Conservation (phyloP, 306 rosid genomes). For the Mimosa bimucronata region DNA sequence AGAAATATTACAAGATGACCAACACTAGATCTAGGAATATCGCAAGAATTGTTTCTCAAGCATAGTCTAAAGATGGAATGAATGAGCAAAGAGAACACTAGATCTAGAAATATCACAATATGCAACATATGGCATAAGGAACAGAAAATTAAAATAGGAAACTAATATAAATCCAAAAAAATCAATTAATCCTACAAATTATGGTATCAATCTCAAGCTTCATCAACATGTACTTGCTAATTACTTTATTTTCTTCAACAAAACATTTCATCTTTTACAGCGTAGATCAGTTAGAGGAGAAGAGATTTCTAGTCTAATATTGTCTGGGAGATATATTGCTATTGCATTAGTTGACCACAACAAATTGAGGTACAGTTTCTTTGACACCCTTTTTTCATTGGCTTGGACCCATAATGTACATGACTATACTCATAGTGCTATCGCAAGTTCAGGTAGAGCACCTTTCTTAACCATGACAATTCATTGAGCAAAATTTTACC, state of each 20-base stretch:
- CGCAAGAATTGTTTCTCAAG: too few species aligned
- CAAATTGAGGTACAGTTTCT: slow-evolving; percentile 70
- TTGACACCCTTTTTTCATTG: slow-evolving; percentile 28
- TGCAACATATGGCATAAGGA: neutral
- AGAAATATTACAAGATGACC: too few species aligned
- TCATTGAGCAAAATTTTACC: slow-evolving; percentile 28
- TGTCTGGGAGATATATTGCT: slow-evolving; percentile 81
- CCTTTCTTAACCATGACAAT: slow-evolving; percentile 25
- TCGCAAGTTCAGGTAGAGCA: slow-evolving; percentile 28
- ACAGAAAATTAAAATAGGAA: neutral
- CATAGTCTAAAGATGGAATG: neutral
- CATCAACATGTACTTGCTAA: slow-evolving; percentile 10
- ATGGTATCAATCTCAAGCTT: neutral
- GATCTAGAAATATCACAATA: neutral
- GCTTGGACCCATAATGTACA: slow-evolving; percentile 24
- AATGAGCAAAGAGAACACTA: neutral
- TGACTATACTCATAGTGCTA: slow-evolving; percentile 7
- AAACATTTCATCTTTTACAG: slow-evolving; percentile 62
- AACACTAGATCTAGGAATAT: too few species aligned
- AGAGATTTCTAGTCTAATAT: slow-evolving; percentile 69
- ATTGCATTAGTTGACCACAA: slow-evolving; percentile 90
- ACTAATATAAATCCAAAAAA: neutral
- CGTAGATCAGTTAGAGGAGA: slow-evolving; percentile 77
- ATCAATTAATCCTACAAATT: neutral
- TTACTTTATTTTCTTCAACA: slow-evolving; percentile 29